These are phyloP conservation scores for Simplicillium aogashimaense DNA, from an alignment of 2,329 filamentous ascomycete genomes.

Conservation along the genomic window DNA sequence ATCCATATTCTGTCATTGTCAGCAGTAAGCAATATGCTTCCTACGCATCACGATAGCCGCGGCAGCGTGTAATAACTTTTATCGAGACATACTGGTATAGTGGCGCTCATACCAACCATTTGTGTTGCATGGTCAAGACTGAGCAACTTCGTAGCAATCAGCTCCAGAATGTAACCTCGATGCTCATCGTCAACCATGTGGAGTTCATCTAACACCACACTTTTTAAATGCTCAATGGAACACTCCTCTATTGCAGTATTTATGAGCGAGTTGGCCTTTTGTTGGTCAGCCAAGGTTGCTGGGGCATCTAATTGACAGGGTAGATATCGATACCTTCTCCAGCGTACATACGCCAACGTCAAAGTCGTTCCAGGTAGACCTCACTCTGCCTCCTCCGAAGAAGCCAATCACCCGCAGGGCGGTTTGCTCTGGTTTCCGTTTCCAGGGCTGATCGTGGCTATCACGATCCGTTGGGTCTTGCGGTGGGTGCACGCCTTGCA, in stretches of 20 bases:
- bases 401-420: constrained; percentile 59
- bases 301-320: background rate
- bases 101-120: constrained; percentile 73
- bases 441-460: constrained; percentile 32
- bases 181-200: constrained; percentile 74
- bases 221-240: constrained; percentile 51
- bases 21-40: background rate
- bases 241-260: constrained; percentile 66
- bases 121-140: constrained; percentile 57
- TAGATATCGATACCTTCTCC: constrained; percentile 46
- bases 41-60: background rate
- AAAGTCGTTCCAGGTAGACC: constrained; percentile 60
- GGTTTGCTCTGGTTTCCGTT: constrained; percentile 44
- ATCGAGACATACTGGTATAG: constrained; percentile 47
- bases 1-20: constrained; percentile 49
- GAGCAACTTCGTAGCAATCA: constrained; percentile 65
- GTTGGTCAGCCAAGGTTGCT: constrained; percentile 3
- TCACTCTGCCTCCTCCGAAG: constrained; percentile 62
- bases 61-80: background rate
- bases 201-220: constrained; percentile 68
- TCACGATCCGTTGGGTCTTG: constrained; percentile 22
- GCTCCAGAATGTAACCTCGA: constrained; percentile 64
- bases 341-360: constrained; percentile 73
- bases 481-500: constrained; percentile 44
- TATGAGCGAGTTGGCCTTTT: constrained; percentile 61